Conservation (phyloP, 176 grass and related monocot species). For the Raddia guianensis region DNA sequence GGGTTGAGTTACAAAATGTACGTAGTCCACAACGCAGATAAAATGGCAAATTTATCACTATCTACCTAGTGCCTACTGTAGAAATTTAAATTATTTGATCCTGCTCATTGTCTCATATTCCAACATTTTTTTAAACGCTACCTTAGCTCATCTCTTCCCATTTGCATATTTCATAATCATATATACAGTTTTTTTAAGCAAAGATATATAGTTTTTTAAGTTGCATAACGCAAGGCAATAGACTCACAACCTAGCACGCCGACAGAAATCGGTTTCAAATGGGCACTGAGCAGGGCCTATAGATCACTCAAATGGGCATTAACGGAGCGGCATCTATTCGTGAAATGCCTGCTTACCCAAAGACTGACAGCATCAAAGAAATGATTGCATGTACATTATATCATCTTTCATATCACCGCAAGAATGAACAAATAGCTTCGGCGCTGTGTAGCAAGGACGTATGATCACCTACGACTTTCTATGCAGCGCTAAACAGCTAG, state of each 20-base stretch:
- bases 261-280: conserved; percentile 14
- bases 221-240: neutral
- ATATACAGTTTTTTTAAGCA: neutral
- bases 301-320: neutral
- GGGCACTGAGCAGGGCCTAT: neutral
- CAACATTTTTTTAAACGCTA: neutral
- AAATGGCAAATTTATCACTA: neutral
- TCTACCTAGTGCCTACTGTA: neutral
- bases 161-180: neutral
- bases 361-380: neutral
- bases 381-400: neutral
- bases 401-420: conserved; percentile 17
- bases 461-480: neutral
- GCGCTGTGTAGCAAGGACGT: neutral
- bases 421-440: neutral
- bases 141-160: neutral
- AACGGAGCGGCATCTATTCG: neutral
- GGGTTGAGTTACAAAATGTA: neutral
- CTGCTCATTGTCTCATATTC: neutral
- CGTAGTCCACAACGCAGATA: conserved; percentile 2
- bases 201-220: neutral
- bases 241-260: conserved; percentile 1
- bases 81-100: conserved; percentile 2
- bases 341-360: conserved; percentile 28
- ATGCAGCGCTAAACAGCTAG: neutral